A percentile compares a stretch with the other conserved stretches of the same genome.
These are phyloP conservation scores for Globisporangium okanoganense DNA, from an alignment of 352 stramenopile species.

Conservation along the genomic window DNA sequence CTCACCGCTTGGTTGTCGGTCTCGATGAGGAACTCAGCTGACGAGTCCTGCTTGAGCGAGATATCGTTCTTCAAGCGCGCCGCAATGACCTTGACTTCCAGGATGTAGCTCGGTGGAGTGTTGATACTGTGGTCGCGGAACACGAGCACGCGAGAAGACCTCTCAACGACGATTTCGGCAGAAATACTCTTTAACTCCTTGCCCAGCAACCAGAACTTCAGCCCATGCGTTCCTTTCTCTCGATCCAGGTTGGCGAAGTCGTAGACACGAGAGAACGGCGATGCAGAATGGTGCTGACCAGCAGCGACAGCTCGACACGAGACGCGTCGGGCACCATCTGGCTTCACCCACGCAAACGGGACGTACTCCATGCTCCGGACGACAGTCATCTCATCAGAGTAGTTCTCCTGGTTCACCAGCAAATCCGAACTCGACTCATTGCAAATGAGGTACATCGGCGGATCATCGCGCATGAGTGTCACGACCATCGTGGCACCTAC, in stretches of 20 bases:
- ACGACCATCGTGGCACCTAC: conserved; percentile 80
- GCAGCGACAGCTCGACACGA: conserved; percentile 56
- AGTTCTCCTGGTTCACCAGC: conserved; percentile 65
- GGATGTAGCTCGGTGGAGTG: conserved; percentile 54
- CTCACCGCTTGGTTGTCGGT: conserved; percentile 65
- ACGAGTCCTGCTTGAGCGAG: conserved; percentile 49
- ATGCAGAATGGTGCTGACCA: conserved; percentile 46
- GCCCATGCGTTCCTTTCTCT: conserved; percentile 63
- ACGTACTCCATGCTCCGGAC: conserved; percentile 70
- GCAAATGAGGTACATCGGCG: conserved; percentile 82
- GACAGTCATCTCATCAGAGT: conserved; percentile 55
- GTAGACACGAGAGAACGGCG: conserved; percentile 65
- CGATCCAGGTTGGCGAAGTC: conserved; percentile 84
- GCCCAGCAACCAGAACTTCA: conserved; percentile 69
- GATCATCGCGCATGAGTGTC: conserved; percentile 69
- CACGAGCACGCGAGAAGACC: conserved; percentile 74
- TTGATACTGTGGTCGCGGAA: conserved; percentile 67
- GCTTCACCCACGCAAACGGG: conserved; percentile 79
- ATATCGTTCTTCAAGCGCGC: conserved; percentile 64
- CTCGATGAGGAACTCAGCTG: conserved; percentile 54
- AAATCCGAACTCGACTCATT: conserved; percentile 80
- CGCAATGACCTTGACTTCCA: conserved; percentile 85
- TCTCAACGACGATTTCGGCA: conserved; percentile 74
- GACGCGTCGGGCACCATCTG: conserved; percentile 69
- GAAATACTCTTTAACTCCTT: conserved; percentile 64